These are phyloP conservation scores for Venturiaceae sp. DNA, from an alignment of 2,329 filamentous ascomycete species.

Conservation along the genomic window DNA sequence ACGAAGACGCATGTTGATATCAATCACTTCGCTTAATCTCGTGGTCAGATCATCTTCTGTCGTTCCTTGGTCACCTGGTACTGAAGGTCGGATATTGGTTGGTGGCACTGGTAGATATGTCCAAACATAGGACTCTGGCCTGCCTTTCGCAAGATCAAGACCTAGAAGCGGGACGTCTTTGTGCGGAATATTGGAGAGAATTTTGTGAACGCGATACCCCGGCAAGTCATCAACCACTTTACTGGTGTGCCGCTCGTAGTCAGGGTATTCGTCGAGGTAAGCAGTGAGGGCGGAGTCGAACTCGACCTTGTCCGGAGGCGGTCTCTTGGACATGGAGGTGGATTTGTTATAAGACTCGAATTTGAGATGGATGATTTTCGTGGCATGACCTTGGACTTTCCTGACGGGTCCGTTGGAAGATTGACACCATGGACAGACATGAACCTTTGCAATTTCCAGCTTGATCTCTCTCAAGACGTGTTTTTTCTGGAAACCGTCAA, in stretches of 20 bases:
- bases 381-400: constrained; percentile 69
- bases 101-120: constrained; percentile 91
- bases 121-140: constrained; percentile 97
- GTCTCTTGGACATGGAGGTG: constrained; percentile 72
- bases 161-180: constrained; percentile 87
- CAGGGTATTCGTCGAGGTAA: constrained; percentile 58
- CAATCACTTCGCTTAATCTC: constrained; percentile 92
- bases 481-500: constrained; percentile 80
- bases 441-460: constrained; percentile 80
- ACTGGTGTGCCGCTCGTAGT: constrained; percentile 81
- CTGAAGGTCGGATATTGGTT: constrained; percentile 87
- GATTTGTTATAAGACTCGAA: constrained; percentile 84
- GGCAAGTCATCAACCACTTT: constrained; percentile 94
- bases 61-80: constrained; percentile 84
- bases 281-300: constrained; percentile 82
- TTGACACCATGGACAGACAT: constrained; percentile 70
- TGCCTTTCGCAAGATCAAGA: constrained; percentile 73
- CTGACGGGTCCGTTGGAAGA: constrained; percentile 84
- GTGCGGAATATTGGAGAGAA: constrained; percentile 80
- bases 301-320: constrained; percentile 69
- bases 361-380: constrained; percentile 92
- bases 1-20: constrained; percentile 79
- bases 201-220: constrained; percentile 75
- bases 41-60: constrained; percentile 96
- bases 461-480: constrained; percentile 81